These are phyloP conservation scores for Pyronema domesticum DNA, from an alignment of 495 filamentous ascomycete species.

Conservation along the genomic window DNA sequence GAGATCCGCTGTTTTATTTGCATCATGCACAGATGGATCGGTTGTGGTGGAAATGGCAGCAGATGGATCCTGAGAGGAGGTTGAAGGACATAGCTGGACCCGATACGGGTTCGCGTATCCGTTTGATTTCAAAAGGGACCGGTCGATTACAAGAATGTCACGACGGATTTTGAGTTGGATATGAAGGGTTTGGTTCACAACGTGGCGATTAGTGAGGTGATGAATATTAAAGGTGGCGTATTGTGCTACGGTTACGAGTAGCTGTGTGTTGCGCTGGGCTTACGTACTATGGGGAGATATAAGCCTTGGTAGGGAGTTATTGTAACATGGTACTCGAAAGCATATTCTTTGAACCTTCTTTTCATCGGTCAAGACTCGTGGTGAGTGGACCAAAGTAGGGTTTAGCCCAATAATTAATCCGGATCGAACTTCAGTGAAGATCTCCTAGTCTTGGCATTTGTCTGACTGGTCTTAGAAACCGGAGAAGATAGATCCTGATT, in stretches of 20 bases:
- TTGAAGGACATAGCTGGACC: neutral
- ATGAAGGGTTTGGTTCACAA: conserved; percentile 3
- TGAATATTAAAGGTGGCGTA: conserved; percentile 8
- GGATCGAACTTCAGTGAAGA: no score
- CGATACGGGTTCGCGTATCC: neutral
- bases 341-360: no score
- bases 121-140: conserved; percentile 1
- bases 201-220: conserved; percentile 6
- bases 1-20: conserved; percentile 43
- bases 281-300: no score
- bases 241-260: neutral
- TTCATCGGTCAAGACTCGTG: no score
- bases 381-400: no score
- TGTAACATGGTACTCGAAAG: no score
- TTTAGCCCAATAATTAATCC: no score
- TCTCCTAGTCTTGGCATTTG: no score
- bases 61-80: neutral
- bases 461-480: no score
- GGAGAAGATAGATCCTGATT: no score
- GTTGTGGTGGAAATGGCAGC: conserved; percentile 32
- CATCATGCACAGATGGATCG: conserved; percentile 44
- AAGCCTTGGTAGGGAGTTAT: no score
- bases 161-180: conserved; percentile 1
- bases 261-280: neutral
- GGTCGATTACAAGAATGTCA: conserved; percentile 6